Evolutionary conservation across 345 rosid species (phyloP), one percentile per base, ranked within the genome.

Genomic region (Pelargonium nanum): DNA sequence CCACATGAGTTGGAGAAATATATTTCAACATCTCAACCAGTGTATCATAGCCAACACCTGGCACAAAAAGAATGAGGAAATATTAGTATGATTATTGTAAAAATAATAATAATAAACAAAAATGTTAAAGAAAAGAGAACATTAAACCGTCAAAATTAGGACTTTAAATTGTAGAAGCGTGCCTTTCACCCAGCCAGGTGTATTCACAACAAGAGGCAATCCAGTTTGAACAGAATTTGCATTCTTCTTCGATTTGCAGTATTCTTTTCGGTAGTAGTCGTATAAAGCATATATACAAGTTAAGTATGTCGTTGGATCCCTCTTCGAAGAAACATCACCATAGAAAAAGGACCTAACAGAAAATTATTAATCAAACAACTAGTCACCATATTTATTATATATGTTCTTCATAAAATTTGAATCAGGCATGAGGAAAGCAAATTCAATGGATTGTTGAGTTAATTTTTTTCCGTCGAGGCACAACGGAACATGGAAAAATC

Each of bases 121-220:
- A 12, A 12, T 7, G 21, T 5, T 17, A 57, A 20, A 19, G 63
- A 68, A 17, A 45, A 50, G 22, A 66, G 10, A 28, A 16, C 51
- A 44, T 34, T 7, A 61, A 58, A 24, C 22, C 34, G 45, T 26
- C 22, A 15, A n/a, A 53, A 7, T 55, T 22, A 67, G 24, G 45
- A 55, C 13, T 55, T 21, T 0, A 55, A 17, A 20, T 53, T 9
- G n/a, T 55, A 48, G 54, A 54, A 53, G 28, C 67, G 28, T 24
- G 83, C 99, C 99, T 87, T 93, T 93, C 63, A 93, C 96, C 99
- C 99, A 93, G 64, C 99, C 99, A 28, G 92, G 85, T 25, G 99
- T 89, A 57, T 89, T 89, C 61, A 93, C 81, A 67, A 93, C 79
- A 58, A 89, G 87, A 15, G 99, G 99, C 73, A 87, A 60, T 52